These are phyloP conservation scores for Bonia amplexicaulis DNA, from an alignment of 176 grass and related monocot genomes.

Conservation along the genomic window DNA sequence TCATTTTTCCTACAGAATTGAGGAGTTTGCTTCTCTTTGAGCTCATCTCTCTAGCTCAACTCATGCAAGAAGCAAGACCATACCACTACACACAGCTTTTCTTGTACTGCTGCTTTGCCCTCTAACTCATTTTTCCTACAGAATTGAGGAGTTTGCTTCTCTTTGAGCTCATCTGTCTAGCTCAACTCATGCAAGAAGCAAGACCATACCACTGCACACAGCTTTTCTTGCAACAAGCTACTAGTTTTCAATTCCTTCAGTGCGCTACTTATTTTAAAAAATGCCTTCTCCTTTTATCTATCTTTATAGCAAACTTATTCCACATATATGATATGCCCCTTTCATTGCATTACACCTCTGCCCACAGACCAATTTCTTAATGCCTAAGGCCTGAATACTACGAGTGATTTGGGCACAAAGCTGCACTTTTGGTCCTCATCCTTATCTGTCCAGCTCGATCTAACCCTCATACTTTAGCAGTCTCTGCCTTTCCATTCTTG, in stretches of 20 bases:
- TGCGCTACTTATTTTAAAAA: conserved; percentile 35
- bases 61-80: neutral
- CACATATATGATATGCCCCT: conserved; percentile 27
- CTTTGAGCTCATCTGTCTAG: conserved; percentile 3
- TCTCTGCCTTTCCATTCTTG: conserved; percentile 27
- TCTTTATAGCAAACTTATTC: conserved; percentile 69
- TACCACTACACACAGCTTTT: too few relatives aligned
- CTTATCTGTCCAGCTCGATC: conserved; percentile 67
- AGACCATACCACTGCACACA: neutral
- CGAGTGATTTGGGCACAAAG: conserved; percentile 47
- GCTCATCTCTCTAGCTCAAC: neutral
- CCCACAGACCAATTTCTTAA: conserved; percentile 57
- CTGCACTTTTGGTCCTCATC: conserved; percentile 41
- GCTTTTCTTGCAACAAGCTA: conserved; percentile 24
- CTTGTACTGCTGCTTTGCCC: conserved; percentile 35
- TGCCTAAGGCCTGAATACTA: conserved; percentile 32
- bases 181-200: neutral
- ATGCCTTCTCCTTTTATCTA: conserved; percentile 43
- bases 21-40: neutral
- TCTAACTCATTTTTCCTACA: conserved; percentile 2
- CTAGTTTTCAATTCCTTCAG: conserved; percentile 47
- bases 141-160: neutral
- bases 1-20: neutral
- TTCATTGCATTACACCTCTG: conserved; percentile 75
- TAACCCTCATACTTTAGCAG: conserved; percentile 25